These are phyloP conservation scores for Batkoa obscura DNA, from an alignment of 371 early-diverging fungal genomes.

Conservation along the genomic window DNA sequence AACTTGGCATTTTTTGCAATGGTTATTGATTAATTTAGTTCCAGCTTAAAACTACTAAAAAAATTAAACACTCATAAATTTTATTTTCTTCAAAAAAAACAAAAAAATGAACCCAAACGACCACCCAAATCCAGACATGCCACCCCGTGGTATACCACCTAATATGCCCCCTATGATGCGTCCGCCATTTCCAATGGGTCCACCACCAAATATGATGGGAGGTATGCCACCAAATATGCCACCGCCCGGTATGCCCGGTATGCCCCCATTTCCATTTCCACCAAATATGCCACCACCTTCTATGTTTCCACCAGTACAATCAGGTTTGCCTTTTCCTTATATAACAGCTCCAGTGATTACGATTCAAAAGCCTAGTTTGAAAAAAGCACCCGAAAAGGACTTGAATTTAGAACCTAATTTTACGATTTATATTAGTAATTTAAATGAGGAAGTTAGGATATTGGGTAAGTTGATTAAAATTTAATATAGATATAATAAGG, in stretches of 20 bases:
- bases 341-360: not conserved
- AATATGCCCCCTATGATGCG: not conserved
- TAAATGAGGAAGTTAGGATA: conserved; percentile 75
- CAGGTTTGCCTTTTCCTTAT: not conserved
- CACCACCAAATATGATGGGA: not conserved
- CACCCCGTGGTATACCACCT: not conserved
- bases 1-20: no score
- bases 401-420: conserved; percentile 43
- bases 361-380: conserved; percentile 4
- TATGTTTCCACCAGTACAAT: not conserved
- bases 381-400: conserved; percentile 33
- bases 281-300: not conserved
- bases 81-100: no score
- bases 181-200: not conserved
- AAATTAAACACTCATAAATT: no score
- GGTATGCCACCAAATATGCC: not conserved
- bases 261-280: not conserved
- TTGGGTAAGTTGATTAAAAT: not conserved
- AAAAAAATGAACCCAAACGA: no score
- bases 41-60: no score
- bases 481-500: not conserved
- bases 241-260: not conserved
- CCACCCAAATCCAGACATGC: no score
- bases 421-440: conserved; percentile 68
- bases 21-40: no score